phyloP scores from a whole-genome alignment of 345 rosid genomes.

The Eucalyptus sp. region DNA sequence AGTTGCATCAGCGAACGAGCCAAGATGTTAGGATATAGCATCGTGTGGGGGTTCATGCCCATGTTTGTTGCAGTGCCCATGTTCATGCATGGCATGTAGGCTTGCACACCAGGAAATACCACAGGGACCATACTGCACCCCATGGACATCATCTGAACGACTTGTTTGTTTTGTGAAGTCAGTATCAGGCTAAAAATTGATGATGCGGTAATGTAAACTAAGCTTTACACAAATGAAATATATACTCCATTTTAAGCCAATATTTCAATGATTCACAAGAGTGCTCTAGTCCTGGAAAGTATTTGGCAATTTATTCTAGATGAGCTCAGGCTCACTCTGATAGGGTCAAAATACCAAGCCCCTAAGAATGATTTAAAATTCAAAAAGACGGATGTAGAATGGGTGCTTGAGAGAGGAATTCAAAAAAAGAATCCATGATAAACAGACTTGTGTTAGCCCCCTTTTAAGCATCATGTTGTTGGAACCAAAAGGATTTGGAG shows the following conservation, averaged over 20 bases:
- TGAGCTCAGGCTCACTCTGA: neutral
- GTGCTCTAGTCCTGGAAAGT: neutral
- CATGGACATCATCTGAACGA: constrained; percentile 58
- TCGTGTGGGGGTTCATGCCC: constrained; percentile 33
- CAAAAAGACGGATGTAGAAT: neutral
- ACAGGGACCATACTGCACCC: constrained; percentile 57
- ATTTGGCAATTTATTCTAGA: neutral
- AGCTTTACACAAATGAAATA: neutral
- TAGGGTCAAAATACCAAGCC: neutral
- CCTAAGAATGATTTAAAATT: neutral
- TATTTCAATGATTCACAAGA: neutral
- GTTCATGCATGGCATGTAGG: constrained; percentile 1
- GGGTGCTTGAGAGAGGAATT: neutral
- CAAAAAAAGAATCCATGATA: neutral
- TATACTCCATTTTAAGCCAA: neutral
- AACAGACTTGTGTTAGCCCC: neutral
- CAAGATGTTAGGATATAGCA: constrained; percentile 48
- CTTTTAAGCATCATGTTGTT: neutral
- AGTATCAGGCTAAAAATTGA: neutral
- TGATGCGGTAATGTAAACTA: neutral
- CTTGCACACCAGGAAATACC: constrained; percentile 34
- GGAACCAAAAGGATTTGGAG: no score
- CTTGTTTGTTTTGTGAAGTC: neutral
- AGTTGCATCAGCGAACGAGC: constrained; percentile 8
- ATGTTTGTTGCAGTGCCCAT: constrained; percentile 6